Evolutionary conservation across 225 moss, liverwort and hornwort genomes (phyloP).

Genomic region (Marchantia paleacea): DNA sequence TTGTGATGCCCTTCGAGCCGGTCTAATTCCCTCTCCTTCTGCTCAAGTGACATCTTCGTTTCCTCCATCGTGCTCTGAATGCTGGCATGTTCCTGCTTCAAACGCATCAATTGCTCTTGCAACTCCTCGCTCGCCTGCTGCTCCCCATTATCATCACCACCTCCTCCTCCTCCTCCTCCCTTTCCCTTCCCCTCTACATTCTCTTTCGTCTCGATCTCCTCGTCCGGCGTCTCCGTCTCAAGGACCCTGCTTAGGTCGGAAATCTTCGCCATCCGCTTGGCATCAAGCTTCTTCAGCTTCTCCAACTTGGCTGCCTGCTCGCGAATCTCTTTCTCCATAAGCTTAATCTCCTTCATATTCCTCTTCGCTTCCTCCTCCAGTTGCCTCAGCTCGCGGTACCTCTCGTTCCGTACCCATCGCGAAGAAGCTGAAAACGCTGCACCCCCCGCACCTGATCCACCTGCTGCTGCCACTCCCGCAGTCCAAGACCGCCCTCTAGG

Average conservation of each 20-base stretch:
- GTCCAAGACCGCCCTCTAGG: constrained; percentile 35
- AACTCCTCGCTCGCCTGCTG: background rate
- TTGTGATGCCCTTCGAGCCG: constrained; percentile 9
- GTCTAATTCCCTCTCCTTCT: constrained; percentile 31
- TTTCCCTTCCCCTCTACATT: background rate
- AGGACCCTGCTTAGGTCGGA: constrained; percentile 9
- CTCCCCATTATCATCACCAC: background rate
- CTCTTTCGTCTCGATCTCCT: constrained; percentile 3
- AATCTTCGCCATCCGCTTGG: constrained; percentile 16
- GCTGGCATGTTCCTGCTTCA: constrained; percentile 28
- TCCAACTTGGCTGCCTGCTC: constrained; percentile 27
- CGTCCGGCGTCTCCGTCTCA: background rate
- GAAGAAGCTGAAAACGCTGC: constrained; percentile 1
- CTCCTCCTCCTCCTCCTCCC: background rate
- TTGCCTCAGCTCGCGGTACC: constrained; percentile 21
- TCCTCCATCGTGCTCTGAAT: constrained; percentile 16
- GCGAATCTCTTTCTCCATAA: constrained; percentile 27
- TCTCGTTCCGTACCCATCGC: constrained; percentile 27
- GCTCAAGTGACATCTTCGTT: constrained; percentile 13
- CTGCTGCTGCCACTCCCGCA: background rate
- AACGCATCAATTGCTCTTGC: constrained; percentile 16
- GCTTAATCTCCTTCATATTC: constrained; percentile 24
- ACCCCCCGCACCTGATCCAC: background rate
- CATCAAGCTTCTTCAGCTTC: constrained; percentile 26
- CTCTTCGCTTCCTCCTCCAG: constrained; percentile 31